Base-by-base conservation (phyloP, 768 basidiomycete species). In the Serendipita sp. region DNA sequence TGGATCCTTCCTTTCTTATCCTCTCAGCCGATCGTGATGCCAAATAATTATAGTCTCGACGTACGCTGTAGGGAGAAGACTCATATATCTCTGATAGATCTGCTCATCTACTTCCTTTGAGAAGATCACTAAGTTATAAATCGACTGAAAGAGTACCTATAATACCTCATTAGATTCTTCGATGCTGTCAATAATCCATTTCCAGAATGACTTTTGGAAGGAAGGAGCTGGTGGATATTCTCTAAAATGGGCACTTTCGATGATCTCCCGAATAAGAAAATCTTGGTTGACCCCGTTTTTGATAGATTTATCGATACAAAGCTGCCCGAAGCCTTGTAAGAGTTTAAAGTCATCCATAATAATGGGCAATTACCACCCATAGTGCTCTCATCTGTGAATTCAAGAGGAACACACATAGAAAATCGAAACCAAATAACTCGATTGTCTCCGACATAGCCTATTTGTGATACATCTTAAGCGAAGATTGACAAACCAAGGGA, bases 401-500 rank as follows among this genome's bases (percentile, higher is more conserved):
- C 23, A 23, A 23, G 23, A 23, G 23, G 23, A 23, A 23, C 23
- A 23, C 23, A 46, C 11, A 46, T 11, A 46, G 44, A 46, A 46
- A 46, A 46, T 46, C 18, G 44, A 13, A 13, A 13, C 18, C 44
- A 51, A 18, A 8, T 32, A 51, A 7, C n/a, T 51, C 5, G 8
- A 8, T 18, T 18, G 8, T 32, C 30, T 51, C n/a, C 48, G 8
- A n/a, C 48, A 51, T 18, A 8, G 8, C 48, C n/a, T 32, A 51
- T 51, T n/a, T 51, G 41, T 41, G 41, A 41, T 41, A 18, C n/a
- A 51, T n/a, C 56, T 79, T 75, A 89, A 34, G 85, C 87, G 71
- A 88, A 90, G 69, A 90, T 87, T 4, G 75, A 80, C 65, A 89
- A 70, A 41, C 82, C 79, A 64, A 80, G 75, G 68, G 89, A 84